A percentile compares a stretch with the other conserved stretches of the same genome.
phyloP scores from a whole-genome alignment of 148 eudicot species.

The Amaranthus cruentus region DNA sequence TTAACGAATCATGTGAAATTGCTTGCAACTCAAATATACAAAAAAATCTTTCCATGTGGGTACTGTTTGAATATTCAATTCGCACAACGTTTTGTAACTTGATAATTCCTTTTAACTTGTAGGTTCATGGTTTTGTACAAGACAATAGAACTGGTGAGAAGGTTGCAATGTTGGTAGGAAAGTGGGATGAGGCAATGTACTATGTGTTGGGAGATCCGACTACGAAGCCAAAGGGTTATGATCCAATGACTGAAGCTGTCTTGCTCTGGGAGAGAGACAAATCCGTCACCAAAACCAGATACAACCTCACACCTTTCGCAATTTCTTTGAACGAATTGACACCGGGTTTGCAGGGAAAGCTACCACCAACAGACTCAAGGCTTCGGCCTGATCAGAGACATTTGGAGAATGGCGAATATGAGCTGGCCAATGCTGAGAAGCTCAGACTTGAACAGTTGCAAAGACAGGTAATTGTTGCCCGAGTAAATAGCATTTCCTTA shows the following conservation, averaged over 20 bases:
- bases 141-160: slow-evolving; percentile 93
- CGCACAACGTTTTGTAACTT: not conserved
- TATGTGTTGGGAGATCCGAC: slow-evolving; percentile 90
- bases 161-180: slow-evolving; percentile 88
- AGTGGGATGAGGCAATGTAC: slow-evolving; percentile 99
- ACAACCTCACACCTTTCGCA: slow-evolving; percentile 87
- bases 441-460: slow-evolving; percentile 89
- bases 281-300: slow-evolving; percentile 66
- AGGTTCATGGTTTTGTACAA: slow-evolving; percentile 97
- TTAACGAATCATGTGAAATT: too few relatives aligned
- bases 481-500: slow-evolving; percentile 3
- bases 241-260: slow-evolving; percentile 95
- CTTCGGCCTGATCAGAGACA: slow-evolving; percentile 94
- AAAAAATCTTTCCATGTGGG: not conserved
- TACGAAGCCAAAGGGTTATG: slow-evolving; percentile 88
- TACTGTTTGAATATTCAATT: not conserved
- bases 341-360: slow-evolving; percentile 60
- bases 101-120: slow-evolving; percentile 9
- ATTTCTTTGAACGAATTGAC: slow-evolving; percentile 90
- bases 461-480: slow-evolving; percentile 57
- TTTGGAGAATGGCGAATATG: slow-evolving; percentile 93
- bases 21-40: not conserved
- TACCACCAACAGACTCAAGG: slow-evolving; percentile 97
- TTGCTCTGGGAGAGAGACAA: slow-evolving; percentile 94
- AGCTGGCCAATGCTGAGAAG: slow-evolving; percentile 85